Evolutionary conservation across 306 rosid genomes (phyloP).

Genomic region (peach (Prunus persica)): Prunus_persica_NCBIv2 NC_034009.1:26642501-26643000

Average conservation of each 20-base stretch:
- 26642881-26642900: constrained; percentile 89
- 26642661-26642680: constrained; percentile 42
- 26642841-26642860: constrained; percentile 92
- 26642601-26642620: constrained; percentile 94
- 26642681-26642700: constrained; percentile 92
- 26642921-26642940: constrained; percentile 66
- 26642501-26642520: constrained; percentile 97
- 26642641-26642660: constrained; percentile 83
- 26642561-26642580: constrained; percentile 58
- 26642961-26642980: constrained; percentile 71
- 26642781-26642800: constrained; percentile 82
- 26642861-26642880: constrained; percentile 95
- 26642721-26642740: constrained; percentile 89
- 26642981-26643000: constrained; percentile 81
- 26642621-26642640: constrained; percentile 81
- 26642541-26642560: constrained; percentile 67
- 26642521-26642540: constrained; percentile 80
- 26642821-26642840: constrained; percentile 85
- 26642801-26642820: constrained; percentile 79
- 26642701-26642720: constrained; percentile 73
- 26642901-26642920: constrained; percentile 87
- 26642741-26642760: constrained; percentile 78
- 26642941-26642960: constrained; percentile 77
- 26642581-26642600: constrained; percentile 81
- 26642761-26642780: constrained; percentile 77